Evolutionary conservation across 2,329 filamentous ascomycete species (phyloP), one percentile per base, ranked within the genome.

Genomic region (Pseudogymnoascus sp.): DNA sequence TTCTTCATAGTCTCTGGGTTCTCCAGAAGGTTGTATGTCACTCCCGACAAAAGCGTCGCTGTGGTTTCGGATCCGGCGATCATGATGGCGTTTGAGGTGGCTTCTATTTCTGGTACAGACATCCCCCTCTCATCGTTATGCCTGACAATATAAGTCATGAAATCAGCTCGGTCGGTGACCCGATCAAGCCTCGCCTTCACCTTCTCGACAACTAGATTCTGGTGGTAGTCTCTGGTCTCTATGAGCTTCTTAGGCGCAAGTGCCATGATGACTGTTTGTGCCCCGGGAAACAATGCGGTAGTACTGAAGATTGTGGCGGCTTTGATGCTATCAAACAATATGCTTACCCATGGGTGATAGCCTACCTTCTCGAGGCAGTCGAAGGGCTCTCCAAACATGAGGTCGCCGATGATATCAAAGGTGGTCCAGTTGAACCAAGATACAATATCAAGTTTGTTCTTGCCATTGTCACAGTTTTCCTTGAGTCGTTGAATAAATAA

Each of bases 1-100:
- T 71, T 75, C 4, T 68, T 64, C 57, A 77, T 70, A n/a, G 25
- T 58, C 4, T 43, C 64, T 0, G 72, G 74, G 59, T 77, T 69
- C 3, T 69, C 71, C 2, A 77, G 66, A 6, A 81, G 68, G 4
- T 76, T 66, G 63, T 73, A 81, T 12, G 70, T 70, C 8, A 63
- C 71, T 65, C 64, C 77, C 67, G 63, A 72, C 11, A 81, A 70
- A 2, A 77, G 69, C 0, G 78, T 79, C 0, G 79, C 77, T 1
- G 78, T 80, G 3, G 79, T 82, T 65, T 82, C 79, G 3, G 76
- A 78, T 4, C 79, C 79, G 4, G 78, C 79, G 12, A 77, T 68
- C 22, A 81, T 43, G 18, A 30, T 43, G 59, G 60, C 22, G 60
- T 63, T 37, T 61, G 50, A 14, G 28, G n/a, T 57, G 50, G 50